These are phyloP conservation scores for Chlorella variabilis DNA, from an alignment of 163 green algal genomes.

Conservation along the genomic window DNA sequence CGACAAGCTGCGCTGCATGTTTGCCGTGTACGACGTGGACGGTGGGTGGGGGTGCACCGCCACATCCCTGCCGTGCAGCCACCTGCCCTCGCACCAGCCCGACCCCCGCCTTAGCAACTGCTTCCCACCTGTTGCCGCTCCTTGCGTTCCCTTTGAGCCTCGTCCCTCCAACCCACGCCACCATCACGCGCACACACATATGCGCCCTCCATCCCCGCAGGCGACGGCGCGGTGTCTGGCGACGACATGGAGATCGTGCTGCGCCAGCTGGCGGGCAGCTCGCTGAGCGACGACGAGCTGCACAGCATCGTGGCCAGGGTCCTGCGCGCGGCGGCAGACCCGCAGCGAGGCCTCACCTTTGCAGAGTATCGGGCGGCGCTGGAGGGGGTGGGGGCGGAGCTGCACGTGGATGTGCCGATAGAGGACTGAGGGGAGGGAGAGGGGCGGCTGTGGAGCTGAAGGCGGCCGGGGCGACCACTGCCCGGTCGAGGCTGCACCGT, in stretches of 20 bases:
- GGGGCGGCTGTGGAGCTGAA: no score
- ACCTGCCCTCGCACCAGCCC: no score
- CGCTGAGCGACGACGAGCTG: constrained; percentile 60
- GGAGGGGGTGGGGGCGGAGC: constrained; percentile 5
- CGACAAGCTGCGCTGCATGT: constrained; percentile 85
- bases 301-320: constrained; percentile 32
- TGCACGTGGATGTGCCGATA: constrained; percentile 44
- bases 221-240: constrained; percentile 72
- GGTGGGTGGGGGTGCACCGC: constrained; percentile 57
- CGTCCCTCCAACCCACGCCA: no score
- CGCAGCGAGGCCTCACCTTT: constrained; percentile 38
- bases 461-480: no score
- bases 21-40: constrained; percentile 88
- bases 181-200: no score
- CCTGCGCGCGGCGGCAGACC: background rate
- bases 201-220: no score
- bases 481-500: no score
- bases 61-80: background rate
- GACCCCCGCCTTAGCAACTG: no score
- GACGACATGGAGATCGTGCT: constrained; percentile 89
- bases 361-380: constrained; percentile 43
- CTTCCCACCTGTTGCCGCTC: no score
- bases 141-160: no score
- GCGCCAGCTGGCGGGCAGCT: constrained; percentile 81
- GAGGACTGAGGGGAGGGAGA: constrained; percentile 10